phyloP scores from a whole-genome alignment of 768 basidiomycete species.

The Russula emetica region DNA sequence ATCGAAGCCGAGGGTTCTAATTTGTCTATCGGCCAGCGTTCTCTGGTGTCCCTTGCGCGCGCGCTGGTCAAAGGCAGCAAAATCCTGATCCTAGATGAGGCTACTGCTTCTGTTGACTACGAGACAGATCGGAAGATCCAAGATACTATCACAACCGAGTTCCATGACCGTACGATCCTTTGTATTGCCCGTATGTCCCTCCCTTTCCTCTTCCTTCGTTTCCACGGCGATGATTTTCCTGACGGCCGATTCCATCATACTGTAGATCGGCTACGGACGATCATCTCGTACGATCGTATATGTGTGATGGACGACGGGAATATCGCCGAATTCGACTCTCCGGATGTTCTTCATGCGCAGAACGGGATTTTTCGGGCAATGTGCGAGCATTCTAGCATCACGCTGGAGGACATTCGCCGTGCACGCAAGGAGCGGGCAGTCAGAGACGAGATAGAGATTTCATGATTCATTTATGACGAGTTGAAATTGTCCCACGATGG shows the following conservation, averaged over 20 bases:
- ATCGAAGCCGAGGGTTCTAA: conserved; percentile 88
- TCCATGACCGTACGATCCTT: conserved; percentile 77
- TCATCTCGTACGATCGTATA: conserved; percentile 84
- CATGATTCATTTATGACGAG: background rate
- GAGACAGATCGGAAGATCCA: conserved; percentile 92
- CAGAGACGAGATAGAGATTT: conserved; percentile 4
- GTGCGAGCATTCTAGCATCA: conserved; percentile 80
- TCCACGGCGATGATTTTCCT: background rate
- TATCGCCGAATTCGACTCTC: conserved; percentile 84
- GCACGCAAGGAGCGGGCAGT: conserved; percentile 33
- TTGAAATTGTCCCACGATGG: background rate
- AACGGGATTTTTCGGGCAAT: conserved; percentile 78
- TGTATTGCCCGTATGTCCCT: conserved; percentile 74
- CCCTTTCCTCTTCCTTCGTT: too few species aligned
- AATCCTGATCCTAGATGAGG: conserved; percentile 87
- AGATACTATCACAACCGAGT: conserved; percentile 80
- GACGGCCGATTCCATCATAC: background rate
- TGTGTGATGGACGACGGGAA: conserved; percentile 80
- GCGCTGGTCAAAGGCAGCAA: conserved; percentile 83
- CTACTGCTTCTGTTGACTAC: conserved; percentile 86
- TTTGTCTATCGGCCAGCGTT: conserved; percentile 76
- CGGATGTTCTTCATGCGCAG: conserved; percentile 53
- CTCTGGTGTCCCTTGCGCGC: conserved; percentile 80
- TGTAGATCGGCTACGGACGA: conserved; percentile 85
- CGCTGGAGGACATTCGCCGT: conserved; percentile 59